phyloP scores from a whole-genome alignment of 164 flowering plant genomes.

The Tinospora cordifolia region DNA sequence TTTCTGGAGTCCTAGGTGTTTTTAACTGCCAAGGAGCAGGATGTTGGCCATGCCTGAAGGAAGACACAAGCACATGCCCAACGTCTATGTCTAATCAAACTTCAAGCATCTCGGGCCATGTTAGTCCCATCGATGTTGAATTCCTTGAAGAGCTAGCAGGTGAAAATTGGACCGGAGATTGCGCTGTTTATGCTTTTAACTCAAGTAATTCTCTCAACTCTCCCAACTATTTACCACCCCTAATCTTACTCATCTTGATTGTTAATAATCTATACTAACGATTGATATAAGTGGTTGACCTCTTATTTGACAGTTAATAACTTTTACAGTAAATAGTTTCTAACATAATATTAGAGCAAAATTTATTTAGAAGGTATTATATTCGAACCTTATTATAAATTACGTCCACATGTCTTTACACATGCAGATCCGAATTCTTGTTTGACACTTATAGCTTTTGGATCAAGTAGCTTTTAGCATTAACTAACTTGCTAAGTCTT shows the following conservation, averaged over 20 bases:
- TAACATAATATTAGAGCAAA: too few species aligned
- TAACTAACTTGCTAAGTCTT: not conserved
- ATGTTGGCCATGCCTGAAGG: constrained; percentile 51
- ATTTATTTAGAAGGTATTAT: too few species aligned
- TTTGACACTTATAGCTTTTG: too few species aligned
- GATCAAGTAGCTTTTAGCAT: too few species aligned
- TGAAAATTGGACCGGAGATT: constrained; percentile 58
- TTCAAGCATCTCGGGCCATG: constrained; percentile 25
- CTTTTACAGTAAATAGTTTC: too few species aligned
- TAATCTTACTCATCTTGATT: too few species aligned
- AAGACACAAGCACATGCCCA: constrained; percentile 9
- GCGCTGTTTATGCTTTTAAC: constrained; percentile 51
- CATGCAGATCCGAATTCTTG: too few species aligned
- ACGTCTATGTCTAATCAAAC: constrained; percentile 2
- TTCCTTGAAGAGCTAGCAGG: constrained; percentile 49
- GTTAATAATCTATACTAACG: too few species aligned
- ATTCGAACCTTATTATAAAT: too few species aligned
- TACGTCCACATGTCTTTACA: too few species aligned
- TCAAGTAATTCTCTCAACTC: constrained; percentile 36
- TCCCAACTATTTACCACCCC: not conserved
- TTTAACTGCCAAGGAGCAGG: constrained; percentile 90
- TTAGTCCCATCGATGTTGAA: constrained; percentile 53
- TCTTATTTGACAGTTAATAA: too few species aligned
- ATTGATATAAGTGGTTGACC: too few species aligned
- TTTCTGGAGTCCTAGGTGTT: constrained; percentile 60